Base-by-base conservation (phyloP, 805 yeast genomes). In the Osmozyma mogii region DNA sequence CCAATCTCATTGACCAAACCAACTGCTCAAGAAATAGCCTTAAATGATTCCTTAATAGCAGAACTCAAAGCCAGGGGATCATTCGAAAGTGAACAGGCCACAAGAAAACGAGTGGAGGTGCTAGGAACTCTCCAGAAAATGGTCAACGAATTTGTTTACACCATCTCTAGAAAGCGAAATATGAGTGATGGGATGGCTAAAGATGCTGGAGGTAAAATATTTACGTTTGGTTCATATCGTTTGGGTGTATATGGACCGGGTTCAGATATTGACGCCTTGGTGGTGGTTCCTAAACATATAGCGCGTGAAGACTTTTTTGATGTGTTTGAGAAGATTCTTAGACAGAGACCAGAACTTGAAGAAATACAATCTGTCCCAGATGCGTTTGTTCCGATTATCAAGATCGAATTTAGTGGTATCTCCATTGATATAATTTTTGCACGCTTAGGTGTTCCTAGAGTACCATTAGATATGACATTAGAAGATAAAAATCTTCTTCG, bases 201-300 rank as follows among this genome's bases (percentile, higher is more conserved):
- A 32, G 98, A 92, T 55, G 94, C 97, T 0, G 98, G 98, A 22
- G 98, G 98, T 21, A 92, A 92, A 53, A 75, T 92, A n/a, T 92
- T 88, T 52, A 87, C 96, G 0, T 92, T 72, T 60, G 98, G 98
- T 1, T 87, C 96, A 1, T 92, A 88, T 49, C 68, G 96, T 39
- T 60, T 92, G 25, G 98, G 98, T 4, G 98, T 92, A 9, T 85
- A 88, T 58, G 97, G 97, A 0, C 97, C 97, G 0, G 97, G 98
- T 1, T 82, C 95, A 0, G 98, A 92, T 78, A 89, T 92, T 37
- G 98, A 92, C 64, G 84, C 97, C 0, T 61, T 92, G 26, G 84
- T 92, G n/a, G 96, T 89, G 16, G 96, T 84, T 11, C 98, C 98
- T 2, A 92, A 89, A 46, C 97, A 92, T 54, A 95, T 92, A 9